phyloP scores from a whole-genome alignment of 192 early-diverging fungal species.

The Jimgerdemannia lactiflua region DNA sequence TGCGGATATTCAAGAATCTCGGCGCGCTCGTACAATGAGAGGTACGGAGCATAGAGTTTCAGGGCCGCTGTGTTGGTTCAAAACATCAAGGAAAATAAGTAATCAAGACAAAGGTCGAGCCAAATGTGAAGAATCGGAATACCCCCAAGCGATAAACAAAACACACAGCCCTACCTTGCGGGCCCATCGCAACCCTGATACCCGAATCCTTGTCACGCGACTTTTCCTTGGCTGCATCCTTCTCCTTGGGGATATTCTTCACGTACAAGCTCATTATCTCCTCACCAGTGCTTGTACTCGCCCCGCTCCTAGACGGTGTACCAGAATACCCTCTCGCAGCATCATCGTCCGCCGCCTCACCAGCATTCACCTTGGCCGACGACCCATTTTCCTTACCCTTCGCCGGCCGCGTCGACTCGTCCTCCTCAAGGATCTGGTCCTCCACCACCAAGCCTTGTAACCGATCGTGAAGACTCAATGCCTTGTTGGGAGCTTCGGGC shows the following conservation, averaged over 20 bases:
- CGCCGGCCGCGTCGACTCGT: background rate
- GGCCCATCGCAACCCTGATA: background rate
- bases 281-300: constrained; percentile 1
- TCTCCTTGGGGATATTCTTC: background rate
- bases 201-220: background rate
- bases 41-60: constrained; percentile 63
- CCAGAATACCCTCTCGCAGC: no score
- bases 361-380: background rate
- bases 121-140: background rate
- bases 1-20: constrained; percentile 83
- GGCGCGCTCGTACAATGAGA: constrained; percentile 82
- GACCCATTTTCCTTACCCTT: constrained; percentile 6
- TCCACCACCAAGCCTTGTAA: constrained; percentile 12
- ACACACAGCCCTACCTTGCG: background rate
- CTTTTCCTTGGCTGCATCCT: constrained; percentile 5
- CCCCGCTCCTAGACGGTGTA: constrained; percentile 9
- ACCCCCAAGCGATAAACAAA: background rate
- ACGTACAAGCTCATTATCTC: background rate
- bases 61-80: constrained; percentile 48
- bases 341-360: no score
- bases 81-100: background rate
- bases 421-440: constrained; percentile 10
- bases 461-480: constrained; percentile 16
- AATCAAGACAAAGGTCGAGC: background rate
- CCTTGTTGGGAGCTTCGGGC: constrained; percentile 1